Base-by-base conservation (phyloP, 306 rosid species). In the Rosa rugosa region DNA sequence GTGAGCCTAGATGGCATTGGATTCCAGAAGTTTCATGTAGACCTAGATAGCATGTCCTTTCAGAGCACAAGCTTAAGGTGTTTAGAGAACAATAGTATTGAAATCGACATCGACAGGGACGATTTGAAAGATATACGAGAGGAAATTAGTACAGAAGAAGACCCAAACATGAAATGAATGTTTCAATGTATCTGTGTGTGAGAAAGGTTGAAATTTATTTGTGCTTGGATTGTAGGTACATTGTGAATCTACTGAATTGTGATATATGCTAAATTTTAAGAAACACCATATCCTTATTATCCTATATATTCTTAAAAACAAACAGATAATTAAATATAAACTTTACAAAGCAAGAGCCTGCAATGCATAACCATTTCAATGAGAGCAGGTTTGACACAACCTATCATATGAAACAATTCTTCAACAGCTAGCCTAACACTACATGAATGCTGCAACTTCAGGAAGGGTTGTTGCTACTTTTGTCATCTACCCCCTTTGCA, bases 1-100 rank as follows among this genome's bases (percentile, higher is more conserved):
- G 90, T 81, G 83, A 94, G 97, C 87, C 73, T 88, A 47, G 87
- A 89, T 38, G 88, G 88, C 62, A 86, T 88, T 80, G 87, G 89
- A 72, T 63, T 92, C 9, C 88, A 83, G 83, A 94, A 85, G 80
- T 91, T 94, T 51, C 88, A 74, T 38, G 80, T 91, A 22, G 92
- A 88, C 45, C 83, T 92, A 87, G 97, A 89, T 51, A 83, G 85
- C 81, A 77, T 83, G 57, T 87, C 93, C 71, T 86, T 91, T 60
- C 76, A 79, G 73, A 91, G 94, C 77, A 77, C 82, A 16, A 80
- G 77, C 83, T 83, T 94, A 74, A 84, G 85, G 84, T 89, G 97
- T 77, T 82, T 87, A 31, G 97, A 92, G 79, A 83, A 82, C 69
- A 84, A 87, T 50, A 86, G 91, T 56, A 31, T 86, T 47, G 88